A percentile compares a stretch with the other conserved stretches of the same genome.
Evolutionary conservation across 805 yeast genomes (phyloP).

Genomic region (Debaryomyces tyrocola): DNA sequence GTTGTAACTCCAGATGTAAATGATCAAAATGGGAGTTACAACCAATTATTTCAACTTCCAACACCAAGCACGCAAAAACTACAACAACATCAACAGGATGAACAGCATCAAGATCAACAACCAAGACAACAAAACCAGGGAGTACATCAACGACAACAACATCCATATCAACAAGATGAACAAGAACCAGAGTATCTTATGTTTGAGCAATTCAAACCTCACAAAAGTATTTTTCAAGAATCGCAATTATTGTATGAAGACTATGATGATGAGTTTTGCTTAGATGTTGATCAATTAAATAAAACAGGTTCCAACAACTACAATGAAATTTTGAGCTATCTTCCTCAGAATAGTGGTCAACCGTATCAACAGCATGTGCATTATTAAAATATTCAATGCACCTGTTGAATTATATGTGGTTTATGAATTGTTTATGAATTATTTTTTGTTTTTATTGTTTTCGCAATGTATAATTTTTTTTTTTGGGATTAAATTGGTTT

Average conservation of each 20-base stretch:
- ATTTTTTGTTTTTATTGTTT: background rate
- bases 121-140: conserved; percentile 3
- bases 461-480: background rate
- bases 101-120: conserved; percentile 4
- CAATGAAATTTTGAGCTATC: conserved; percentile 8
- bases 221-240: background rate
- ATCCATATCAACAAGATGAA: background rate
- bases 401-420: too few species aligned
- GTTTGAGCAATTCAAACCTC: conserved; percentile 8
- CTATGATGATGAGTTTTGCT: conserved; percentile 45
- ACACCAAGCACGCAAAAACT: conserved; percentile 1
- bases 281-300: conserved; percentile 43
- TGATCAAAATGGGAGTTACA: background rate
- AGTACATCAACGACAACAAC: conserved; percentile 3
- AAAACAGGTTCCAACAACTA: conserved; percentile 2
- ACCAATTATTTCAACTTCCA: conserved; percentile 1
- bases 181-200: background rate
- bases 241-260: conserved; percentile 19
- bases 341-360: background rate
- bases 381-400: background rate
- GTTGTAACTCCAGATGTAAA: conserved; percentile 5
- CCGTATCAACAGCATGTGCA: conserved; percentile 2
- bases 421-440: too few species aligned
- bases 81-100: background rate
- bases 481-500: background rate